A percentile compares a stretch with the other conserved stretches of the same genome.
These are phyloP conservation scores for Smittium culicis DNA, from an alignment of 371 early-diverging fungal species.

Conservation along the genomic window DNA sequence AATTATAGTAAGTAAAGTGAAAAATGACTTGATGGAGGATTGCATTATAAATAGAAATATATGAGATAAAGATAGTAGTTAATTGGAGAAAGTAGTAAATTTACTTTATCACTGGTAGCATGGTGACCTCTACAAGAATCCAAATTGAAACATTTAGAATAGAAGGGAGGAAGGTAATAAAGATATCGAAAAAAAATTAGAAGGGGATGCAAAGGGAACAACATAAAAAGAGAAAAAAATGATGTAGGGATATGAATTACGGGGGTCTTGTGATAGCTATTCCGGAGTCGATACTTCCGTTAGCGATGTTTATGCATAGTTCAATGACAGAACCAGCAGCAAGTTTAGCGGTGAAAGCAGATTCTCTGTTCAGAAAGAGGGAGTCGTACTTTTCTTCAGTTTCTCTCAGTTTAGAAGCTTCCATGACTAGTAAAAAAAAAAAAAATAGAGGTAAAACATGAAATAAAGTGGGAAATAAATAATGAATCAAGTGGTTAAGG, in stretches of 20 bases:
- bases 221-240: not conserved
- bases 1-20: no score
- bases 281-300: conserved; percentile 49
- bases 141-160: not conserved
- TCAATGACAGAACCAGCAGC: conserved; percentile 64
- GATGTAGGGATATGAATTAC: not conserved
- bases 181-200: not conserved
- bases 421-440: conserved; percentile 9
- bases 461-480: not conserved
- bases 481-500: not conserved
- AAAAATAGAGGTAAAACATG: not conserved
- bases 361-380: conserved; percentile 51
- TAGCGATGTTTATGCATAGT: conserved; percentile 49
- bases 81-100: conserved; percentile 7
- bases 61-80: not conserved
- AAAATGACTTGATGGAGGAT: no score
- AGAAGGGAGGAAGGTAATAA: not conserved
- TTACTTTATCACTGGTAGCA: conserved; percentile 49
- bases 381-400: conserved; percentile 41
- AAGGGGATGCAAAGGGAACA: no score
- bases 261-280: conserved; percentile 78
- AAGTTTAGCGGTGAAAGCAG: conserved; percentile 44
- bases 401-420: conserved; percentile 20
- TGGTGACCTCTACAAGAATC: conserved; percentile 60
- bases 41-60: not conserved